phyloP scores from a whole-genome alignment of 208 protist species.

The Ichthyophonus hoferi region DNA sequence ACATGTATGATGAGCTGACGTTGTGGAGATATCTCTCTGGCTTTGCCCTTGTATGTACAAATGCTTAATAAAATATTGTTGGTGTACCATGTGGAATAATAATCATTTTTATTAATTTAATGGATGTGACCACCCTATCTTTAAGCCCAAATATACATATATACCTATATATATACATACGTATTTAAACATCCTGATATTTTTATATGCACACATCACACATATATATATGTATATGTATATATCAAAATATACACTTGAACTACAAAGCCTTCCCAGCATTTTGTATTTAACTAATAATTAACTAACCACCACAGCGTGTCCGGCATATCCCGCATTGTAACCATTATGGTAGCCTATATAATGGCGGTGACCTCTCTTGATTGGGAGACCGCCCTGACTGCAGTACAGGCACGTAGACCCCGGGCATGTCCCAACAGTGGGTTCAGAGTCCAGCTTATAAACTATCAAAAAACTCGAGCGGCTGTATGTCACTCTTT shows the following conservation, averaged over 20 bases:
- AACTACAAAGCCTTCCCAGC: no score
- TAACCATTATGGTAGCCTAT: neutral
- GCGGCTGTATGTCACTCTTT: neutral
- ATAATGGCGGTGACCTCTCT: neutral
- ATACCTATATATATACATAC: neutral
- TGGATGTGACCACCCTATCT: no score
- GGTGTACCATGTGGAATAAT: no score
- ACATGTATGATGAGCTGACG: no score
- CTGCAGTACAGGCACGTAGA: neutral
- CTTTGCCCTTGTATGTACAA: no score
- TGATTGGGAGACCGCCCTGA: neutral
- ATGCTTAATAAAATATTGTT: no score
- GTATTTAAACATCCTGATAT: neutral
- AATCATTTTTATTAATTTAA: no score
- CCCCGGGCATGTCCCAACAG: neutral
- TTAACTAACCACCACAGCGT: neutral
- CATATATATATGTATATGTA: neutral
- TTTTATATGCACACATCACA: neutral
- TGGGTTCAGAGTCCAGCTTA: neutral
- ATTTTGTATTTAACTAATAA: no score
- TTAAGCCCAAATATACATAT: neutral
- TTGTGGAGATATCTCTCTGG: no score
- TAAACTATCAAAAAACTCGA: neutral
- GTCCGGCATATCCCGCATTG: neutral
- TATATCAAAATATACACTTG: neutral